phyloP scores from a whole-genome alignment of 371 early-diverging fungal genomes.

The Zopfochytrium polystomum region DNA sequence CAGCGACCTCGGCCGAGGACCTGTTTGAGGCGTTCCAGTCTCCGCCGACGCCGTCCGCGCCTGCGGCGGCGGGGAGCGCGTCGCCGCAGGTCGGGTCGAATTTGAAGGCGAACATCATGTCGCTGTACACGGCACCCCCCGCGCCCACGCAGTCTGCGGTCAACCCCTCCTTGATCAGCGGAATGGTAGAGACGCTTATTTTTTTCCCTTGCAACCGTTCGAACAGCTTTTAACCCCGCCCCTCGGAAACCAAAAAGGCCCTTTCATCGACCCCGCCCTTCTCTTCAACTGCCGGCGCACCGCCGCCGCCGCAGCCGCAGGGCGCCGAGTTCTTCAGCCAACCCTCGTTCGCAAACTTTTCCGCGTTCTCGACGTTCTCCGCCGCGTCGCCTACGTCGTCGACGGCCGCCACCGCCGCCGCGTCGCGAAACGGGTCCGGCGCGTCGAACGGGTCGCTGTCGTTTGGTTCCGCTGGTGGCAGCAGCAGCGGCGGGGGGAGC shows the following conservation, averaged over 20 bases:
- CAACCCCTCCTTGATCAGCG: too few relatives aligned
- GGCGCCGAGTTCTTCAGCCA: not conserved
- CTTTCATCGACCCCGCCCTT: too few relatives aligned
- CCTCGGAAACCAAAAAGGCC: too few relatives aligned
- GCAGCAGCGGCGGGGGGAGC: not conserved
- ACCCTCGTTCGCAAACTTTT: not conserved
- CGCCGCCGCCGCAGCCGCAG: too few relatives aligned
- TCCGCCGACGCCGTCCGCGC: conserved; percentile 9
- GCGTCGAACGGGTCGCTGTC: not conserved
- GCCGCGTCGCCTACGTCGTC: not conserved
- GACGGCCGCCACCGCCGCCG: not conserved
- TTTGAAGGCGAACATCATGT: conserved; percentile 27
- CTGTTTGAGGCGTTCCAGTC: conserved; percentile 37
- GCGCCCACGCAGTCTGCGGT: too few relatives aligned
- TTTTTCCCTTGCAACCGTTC: too few relatives aligned
- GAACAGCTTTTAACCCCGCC: too few relatives aligned
- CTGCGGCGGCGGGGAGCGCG: not conserved
- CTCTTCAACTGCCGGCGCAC: too few relatives aligned
- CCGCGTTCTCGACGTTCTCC: not conserved
- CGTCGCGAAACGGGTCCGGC: not conserved
- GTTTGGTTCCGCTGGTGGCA: not conserved
- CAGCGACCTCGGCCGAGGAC: conserved; percentile 19
- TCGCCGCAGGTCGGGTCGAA: not conserved
- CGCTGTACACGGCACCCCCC: conserved; percentile 23
- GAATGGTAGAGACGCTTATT: too few relatives aligned